A percentile compares a stretch with the other conserved stretches of the same genome.
Conservation (phyloP, 176 grass and related monocot genomes). For the Bonia amplexicaulis region DNA sequence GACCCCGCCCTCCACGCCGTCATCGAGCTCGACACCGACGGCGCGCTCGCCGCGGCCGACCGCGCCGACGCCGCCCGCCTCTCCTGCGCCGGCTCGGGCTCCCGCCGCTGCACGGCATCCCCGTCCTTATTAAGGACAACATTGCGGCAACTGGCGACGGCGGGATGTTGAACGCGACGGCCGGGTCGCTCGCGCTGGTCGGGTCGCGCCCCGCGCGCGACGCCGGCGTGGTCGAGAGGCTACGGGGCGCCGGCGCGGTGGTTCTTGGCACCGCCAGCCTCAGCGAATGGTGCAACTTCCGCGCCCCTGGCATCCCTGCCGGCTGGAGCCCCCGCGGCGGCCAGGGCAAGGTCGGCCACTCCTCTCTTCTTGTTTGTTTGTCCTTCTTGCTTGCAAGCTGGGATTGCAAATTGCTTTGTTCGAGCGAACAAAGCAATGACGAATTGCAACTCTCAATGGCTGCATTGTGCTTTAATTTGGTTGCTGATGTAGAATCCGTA, state of each 20-base stretch:
- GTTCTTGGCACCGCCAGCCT: conserved; percentile 68
- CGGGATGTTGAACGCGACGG: conserved; percentile 56
- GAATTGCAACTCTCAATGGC: not conserved
- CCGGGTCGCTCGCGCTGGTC: conserved; percentile 65
- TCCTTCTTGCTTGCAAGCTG: not conserved
- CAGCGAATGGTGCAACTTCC: conserved; percentile 80
- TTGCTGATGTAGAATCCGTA: conserved; percentile 55
- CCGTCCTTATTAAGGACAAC: conserved; percentile 79
- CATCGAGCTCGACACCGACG: conserved; percentile 57
- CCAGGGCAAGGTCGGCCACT: conserved; percentile 42
- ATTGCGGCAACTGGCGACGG: conserved; percentile 45
- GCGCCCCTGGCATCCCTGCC: conserved; percentile 40
- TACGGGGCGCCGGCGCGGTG: conserved; percentile 55
- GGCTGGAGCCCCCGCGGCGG: conserved; percentile 73
- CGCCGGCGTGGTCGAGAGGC: conserved; percentile 54
- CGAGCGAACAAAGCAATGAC: not conserved
- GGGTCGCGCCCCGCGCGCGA: conserved; percentile 43
- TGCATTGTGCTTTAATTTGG: not conserved
- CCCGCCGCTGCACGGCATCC: conserved; percentile 39
- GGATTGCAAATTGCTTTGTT: not conserved
- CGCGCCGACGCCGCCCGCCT: conserved; percentile 17
- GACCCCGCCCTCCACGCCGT: conserved; percentile 63
- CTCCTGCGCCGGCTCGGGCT: not conserved
- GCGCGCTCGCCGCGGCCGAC: conserved; percentile 43
- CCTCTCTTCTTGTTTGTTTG: not conserved